Conservation (phyloP, 164 flowering plant species). For the Umbilicus rupestris region DNA sequence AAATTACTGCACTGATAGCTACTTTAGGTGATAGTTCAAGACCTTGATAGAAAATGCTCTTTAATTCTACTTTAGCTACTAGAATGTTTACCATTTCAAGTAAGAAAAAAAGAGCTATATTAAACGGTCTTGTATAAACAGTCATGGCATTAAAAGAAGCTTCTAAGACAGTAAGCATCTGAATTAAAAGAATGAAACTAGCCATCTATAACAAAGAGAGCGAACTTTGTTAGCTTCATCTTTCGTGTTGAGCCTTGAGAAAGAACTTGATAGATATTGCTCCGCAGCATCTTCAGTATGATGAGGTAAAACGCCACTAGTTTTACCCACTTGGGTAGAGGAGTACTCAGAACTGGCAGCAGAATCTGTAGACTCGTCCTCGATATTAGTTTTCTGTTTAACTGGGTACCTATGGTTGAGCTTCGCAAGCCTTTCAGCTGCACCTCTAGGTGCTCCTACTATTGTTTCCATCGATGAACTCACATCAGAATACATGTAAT, state of each 20-base stretch:
- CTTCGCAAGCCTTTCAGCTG: slow-evolving; percentile 18
- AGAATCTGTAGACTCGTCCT: slow-evolving; percentile 67
- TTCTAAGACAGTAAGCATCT: too few species aligned
- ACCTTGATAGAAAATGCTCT: neutral
- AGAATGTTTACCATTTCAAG: neutral
- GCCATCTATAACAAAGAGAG: too few species aligned
- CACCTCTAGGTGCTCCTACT: slow-evolving; percentile 14
- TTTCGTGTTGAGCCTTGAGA: slow-evolving; percentile 30
- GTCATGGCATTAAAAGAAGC: neutral
- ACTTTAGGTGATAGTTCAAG: neutral
- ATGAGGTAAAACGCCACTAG: slow-evolving; percentile 18
- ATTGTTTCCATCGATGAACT: slow-evolving; percentile 39
- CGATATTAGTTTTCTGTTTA: slow-evolving; percentile 30
- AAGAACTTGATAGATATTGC: slow-evolving; percentile 43
- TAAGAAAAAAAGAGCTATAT: neutral
- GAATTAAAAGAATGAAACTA: too few species aligned
- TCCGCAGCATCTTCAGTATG: slow-evolving; percentile 27
- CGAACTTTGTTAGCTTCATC: neutral
- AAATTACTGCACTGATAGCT: neutral
- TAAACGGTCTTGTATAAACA: neutral
- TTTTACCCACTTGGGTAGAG: slow-evolving; percentile 31
- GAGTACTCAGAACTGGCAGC: slow-evolving; percentile 66
- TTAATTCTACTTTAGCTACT: neutral
- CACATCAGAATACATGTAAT: slow-evolving; percentile 35
- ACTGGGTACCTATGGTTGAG: slow-evolving; percentile 28